Conservation (phyloP, 352 stramenopile genomes). For the Phytophthora pini region DNA sequence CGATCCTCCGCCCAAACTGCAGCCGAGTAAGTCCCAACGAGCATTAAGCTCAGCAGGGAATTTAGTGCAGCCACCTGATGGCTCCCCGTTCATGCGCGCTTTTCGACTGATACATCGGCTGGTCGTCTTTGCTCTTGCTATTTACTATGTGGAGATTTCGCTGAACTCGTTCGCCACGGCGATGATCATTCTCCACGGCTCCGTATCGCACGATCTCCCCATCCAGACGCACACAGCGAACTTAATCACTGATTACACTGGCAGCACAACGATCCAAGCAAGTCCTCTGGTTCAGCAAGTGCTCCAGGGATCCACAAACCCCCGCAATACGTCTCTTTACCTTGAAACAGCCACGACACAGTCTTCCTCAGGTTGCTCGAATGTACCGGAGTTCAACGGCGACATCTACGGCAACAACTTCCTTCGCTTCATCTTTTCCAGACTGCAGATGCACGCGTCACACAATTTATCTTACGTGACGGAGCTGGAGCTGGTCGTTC, state of each 20-base stretch:
- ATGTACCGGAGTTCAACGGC: slow-evolving; percentile 1
- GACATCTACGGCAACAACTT: slow-evolving; percentile 32
- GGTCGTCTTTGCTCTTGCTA: slow-evolving; percentile 12
- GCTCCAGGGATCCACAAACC: slow-evolving; percentile 14
- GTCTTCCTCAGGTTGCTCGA: slow-evolving; percentile 18
- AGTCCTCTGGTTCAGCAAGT: slow-evolving; percentile 36
- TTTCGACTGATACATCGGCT: slow-evolving; percentile 10
- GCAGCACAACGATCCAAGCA: slow-evolving; percentile 22
- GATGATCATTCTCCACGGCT: slow-evolving; percentile 12
- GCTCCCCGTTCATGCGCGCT: slow-evolving; percentile 1
- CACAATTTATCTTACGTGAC: slow-evolving; percentile 32
- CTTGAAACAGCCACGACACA: slow-evolving; percentile 14
- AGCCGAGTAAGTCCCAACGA: slow-evolving; percentile 8
- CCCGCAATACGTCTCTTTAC: slow-evolving; percentile 33
- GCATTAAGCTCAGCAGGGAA: slow-evolving; percentile 1
- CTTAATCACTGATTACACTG: slow-evolving; percentile 35
- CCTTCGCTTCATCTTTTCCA: slow-evolving; percentile 22
- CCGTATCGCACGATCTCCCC: slow-evolving; percentile 6
- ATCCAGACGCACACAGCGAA: neutral
- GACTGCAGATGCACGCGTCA: slow-evolving; percentile 7
- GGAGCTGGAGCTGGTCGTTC: slow-evolving; percentile 36
- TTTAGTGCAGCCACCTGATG: neutral
- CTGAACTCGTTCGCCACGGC: slow-evolving; percentile 15
- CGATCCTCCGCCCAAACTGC: neutral
- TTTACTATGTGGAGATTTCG: slow-evolving; percentile 28